Base-by-base conservation (phyloP, 2,329 filamentous ascomycete species). In the Colletotrichum karsti region DNA sequence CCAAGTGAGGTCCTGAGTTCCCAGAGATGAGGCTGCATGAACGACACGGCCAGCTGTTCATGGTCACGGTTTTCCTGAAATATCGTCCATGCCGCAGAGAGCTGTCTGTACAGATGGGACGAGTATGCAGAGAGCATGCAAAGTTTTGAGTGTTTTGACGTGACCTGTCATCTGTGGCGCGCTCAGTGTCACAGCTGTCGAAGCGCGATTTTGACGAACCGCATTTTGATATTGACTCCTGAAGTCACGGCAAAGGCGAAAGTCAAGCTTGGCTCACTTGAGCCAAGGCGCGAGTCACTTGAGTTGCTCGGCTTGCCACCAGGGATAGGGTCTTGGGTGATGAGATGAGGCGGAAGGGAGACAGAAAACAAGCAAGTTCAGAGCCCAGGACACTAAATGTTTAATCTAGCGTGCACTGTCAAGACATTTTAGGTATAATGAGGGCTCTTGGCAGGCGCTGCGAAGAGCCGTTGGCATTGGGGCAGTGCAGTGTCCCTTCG, bases 401-500 rank as follows among this genome's bases (percentile, higher is more conserved):
- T 7, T 26, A n/a, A 30, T 28, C 30, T 24, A 51, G 44, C 50
- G 26, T 51, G 44, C 12, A 63, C 22, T 22, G 30, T 15, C n/a
- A 15, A 50, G 30, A n/a, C 13, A 26, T 8, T n/a, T 4, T 20
- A 18, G 22, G 39, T 24, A 39, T 13, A 39, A 51, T 35, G 28
- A 41, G 15, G 37, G 53, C 33, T 56, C 57, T 67, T 59, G 65
- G 65, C 60, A 64, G 46, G 65, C 44, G 53, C 10, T 9, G 10
- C 9, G 33, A 30, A 33, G 18, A 35, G 33, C 18, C 24, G 24
- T 54, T 33, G 39, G 39, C 30, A 41, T 33, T 57, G 51, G 37
- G 60, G 59, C 64, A 37, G 51, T 63, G 59, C 51, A 44, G 24
- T n/a, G n/a, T n/a, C n/a, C n/a, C 15, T 39, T n/a, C 7, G 10